A percentile compares a stretch with the other conserved stretches of the same genome.
Conservation (phyloP, 805 yeast species). For the Wickerhamomyces mucosus region DNA sequence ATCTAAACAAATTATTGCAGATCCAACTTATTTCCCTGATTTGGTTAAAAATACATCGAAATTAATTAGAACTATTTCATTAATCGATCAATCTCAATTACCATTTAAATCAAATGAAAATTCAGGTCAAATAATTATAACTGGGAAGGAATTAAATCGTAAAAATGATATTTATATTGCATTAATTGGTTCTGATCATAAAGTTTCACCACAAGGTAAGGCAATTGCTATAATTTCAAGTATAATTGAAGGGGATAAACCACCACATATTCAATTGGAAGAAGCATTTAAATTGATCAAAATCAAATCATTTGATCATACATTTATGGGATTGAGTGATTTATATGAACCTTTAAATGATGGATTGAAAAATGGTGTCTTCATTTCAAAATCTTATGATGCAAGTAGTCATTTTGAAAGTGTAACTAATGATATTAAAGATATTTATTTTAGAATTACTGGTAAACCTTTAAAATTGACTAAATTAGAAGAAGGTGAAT, state of each 20-base stretch:
- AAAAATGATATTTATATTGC: constrained; percentile 94
- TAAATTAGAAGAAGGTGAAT: constrained; percentile 19
- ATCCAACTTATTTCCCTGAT: constrained; percentile 92
- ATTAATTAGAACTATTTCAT: constrained; percentile 51
- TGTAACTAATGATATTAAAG: constrained; percentile 94
- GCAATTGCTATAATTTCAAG: constrained; percentile 92
- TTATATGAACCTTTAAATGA: constrained; percentile 79
- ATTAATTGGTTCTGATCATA: constrained; percentile 78
- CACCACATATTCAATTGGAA: constrained; percentile 89
- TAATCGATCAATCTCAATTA: constrained; percentile 59
- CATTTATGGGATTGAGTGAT: constrained; percentile 90
- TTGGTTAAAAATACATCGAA: constrained; percentile 29
- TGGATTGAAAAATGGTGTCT: constrained; percentile 73
- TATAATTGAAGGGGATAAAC: constrained; percentile 84
- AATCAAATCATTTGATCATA: constrained; percentile 35
- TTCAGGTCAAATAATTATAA: constrained; percentile 89
- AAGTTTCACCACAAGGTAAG: constrained; percentile 83
- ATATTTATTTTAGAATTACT: constrained; percentile 81
- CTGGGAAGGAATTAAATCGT: constrained; percentile 90
- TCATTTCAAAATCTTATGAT: constrained; percentile 82
- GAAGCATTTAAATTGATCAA: constrained; percentile 92
- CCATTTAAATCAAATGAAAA: constrained; percentile 76
- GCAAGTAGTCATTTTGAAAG: constrained; percentile 93
- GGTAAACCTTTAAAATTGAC: constrained; percentile 70
- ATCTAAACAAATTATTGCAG: constrained; percentile 92